Percentiles rank a stretch among this genome's conserved stretches.
phyloP scores from a whole-genome alignment of 2,329 filamentous ascomycete genomes.

The Nectriaceae sp. region DNA sequence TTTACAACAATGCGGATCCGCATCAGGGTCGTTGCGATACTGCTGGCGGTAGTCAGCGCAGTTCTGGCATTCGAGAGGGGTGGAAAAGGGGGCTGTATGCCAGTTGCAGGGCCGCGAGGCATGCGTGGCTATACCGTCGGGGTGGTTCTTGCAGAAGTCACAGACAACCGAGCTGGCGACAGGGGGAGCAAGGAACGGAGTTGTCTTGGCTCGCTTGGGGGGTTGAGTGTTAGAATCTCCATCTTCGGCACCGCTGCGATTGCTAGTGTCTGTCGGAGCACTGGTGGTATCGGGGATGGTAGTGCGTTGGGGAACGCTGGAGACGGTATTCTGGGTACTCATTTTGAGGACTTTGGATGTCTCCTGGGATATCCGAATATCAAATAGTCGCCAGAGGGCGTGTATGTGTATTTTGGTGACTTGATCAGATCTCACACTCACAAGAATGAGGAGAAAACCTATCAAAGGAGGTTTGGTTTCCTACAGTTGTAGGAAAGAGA shows the following conservation, averaged over 20 bases:
- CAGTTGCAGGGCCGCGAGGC: background rate
- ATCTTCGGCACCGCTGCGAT: background rate
- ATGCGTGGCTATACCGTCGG: background rate
- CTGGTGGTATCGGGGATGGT: conserved; percentile 25
- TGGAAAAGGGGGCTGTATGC: background rate
- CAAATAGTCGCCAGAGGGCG: no score
- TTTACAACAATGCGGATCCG: background rate
- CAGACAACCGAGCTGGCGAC: background rate
- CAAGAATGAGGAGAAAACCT: no score
- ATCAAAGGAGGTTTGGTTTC: no score
- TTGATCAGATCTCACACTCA: no score
- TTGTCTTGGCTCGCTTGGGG: background rate
- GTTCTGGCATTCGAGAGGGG: background rate
- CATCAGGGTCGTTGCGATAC: background rate
- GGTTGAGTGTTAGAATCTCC: background rate
- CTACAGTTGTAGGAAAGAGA: no score
- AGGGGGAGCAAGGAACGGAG: background rate
- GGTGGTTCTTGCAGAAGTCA: background rate
- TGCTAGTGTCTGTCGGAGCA: conserved; percentile 13
- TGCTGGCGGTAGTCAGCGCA: background rate
- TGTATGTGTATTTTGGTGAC: no score
- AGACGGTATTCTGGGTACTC: no score
- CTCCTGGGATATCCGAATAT: no score
- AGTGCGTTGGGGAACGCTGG: no score
- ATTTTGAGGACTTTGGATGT: no score